Percentiles rank a stretch among this genome's conserved stretches.
Evolutionary conservation across 495 filamentous ascomycete species (phyloP).

Genomic region (Rusavskia elegans): DNA sequence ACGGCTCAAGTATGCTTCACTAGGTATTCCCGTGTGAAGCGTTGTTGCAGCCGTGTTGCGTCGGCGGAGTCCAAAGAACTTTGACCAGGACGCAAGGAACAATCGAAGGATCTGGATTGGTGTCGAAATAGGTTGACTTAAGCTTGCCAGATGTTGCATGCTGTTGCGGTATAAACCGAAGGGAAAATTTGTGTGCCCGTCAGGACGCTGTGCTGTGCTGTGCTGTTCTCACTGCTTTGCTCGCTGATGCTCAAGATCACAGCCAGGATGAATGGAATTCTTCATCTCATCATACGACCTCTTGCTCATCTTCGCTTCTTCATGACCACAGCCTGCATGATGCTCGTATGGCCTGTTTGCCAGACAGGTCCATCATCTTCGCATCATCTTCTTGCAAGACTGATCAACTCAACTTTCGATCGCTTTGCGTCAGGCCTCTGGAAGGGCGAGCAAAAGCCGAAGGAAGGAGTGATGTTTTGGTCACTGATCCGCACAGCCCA

Average conservation of each 20-base stretch:
- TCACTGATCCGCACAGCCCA: neutral
- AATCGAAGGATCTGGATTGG: too few relatives aligned
- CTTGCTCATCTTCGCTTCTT: neutral
- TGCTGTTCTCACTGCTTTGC: conserved; percentile 14
- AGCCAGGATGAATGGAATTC: neutral
- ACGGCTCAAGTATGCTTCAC: too few relatives aligned
- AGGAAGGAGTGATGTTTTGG: conserved; percentile 21
- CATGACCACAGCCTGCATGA: conserved; percentile 4
- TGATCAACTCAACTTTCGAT: conserved; percentile 28
- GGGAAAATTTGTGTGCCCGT: neutral
- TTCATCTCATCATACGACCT: conserved; percentile 1
- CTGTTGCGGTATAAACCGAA: too few relatives aligned
- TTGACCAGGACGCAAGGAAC: too few relatives aligned
- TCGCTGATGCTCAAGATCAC: conserved; percentile 16
- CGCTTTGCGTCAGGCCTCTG: conserved; percentile 21
- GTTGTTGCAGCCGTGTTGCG: too few relatives aligned
- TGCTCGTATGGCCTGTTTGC: conserved; percentile 15
- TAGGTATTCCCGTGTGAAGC: too few relatives aligned
- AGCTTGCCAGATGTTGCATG: too few relatives aligned
- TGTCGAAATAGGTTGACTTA: too few relatives aligned
- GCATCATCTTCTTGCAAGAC: conserved; percentile 21
- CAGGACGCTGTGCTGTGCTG: neutral
- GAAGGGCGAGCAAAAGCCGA: conserved; percentile 18
- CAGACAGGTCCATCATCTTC: conserved; percentile 12
- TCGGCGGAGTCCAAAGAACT: too few relatives aligned